A percentile compares a stretch with the other conserved stretches of the same genome.
phyloP scores from a whole-genome alignment of 2,329 filamentous ascomycete species.

The Gnomoniopsis sp. region DNA sequence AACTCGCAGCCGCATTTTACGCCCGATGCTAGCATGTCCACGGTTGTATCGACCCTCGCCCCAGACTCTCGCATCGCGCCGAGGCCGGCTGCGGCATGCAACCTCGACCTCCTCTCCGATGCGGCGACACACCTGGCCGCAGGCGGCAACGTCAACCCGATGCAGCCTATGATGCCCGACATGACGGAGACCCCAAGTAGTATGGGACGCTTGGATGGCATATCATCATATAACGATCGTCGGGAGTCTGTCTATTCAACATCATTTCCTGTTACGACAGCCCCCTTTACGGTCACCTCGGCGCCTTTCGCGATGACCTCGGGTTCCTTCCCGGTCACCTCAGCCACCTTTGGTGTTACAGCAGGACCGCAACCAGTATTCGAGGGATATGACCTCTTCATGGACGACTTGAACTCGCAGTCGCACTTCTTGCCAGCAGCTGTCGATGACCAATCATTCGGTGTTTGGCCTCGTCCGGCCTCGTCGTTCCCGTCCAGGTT shows the following conservation, averaged over 20 bases:
- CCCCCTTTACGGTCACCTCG: slow-evolving; percentile 23
- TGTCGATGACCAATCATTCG: slow-evolving; percentile 42
- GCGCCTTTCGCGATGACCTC: slow-evolving; percentile 27
- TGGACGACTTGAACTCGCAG: slow-evolving; percentile 54
- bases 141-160: slow-evolving; percentile 51
- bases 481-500: slow-evolving; percentile 54
- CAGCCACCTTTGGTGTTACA: slow-evolving; percentile 25
- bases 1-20: slow-evolving; percentile 34
- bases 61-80: slow-evolving; percentile 45
- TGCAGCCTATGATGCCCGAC: slow-evolving; percentile 48
- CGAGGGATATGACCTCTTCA: slow-evolving; percentile 57
- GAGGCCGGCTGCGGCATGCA: slow-evolving; percentile 46
- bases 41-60: slow-evolving; percentile 36
- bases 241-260: slow-evolving; percentile 41
- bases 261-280: slow-evolving; percentile 36
- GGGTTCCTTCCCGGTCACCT: slow-evolving; percentile 36
- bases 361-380: slow-evolving; percentile 33
- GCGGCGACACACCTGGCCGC: slow-evolving; percentile 52
- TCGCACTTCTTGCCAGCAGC: slow-evolving; percentile 51
- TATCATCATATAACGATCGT: slow-evolving; percentile 44
- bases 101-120: slow-evolving; percentile 57
- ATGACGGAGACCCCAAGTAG: slow-evolving; percentile 37
- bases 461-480: slow-evolving; percentile 46
- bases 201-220: slow-evolving; percentile 42
- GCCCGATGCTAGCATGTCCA: slow-evolving; percentile 35